A percentile compares a stretch with the other conserved stretches of the same genome.
These are phyloP conservation scores for Trichoderma sp. DNA, from an alignment of 2,329 filamentous ascomycete genomes.

Conservation along the genomic window DNA sequence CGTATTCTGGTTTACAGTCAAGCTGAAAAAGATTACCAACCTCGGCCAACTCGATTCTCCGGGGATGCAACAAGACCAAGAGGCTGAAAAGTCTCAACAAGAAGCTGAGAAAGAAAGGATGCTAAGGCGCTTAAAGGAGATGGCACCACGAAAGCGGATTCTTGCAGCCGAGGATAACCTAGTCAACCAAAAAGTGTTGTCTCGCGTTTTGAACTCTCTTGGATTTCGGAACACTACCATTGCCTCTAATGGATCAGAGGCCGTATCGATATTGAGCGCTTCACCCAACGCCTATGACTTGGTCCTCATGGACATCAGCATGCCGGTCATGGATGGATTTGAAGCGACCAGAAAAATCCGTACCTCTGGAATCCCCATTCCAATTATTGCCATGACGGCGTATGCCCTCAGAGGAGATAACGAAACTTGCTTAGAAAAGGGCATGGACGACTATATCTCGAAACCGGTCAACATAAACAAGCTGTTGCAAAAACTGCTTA, in stretches of 20 bases:
- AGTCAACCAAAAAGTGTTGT: slow-evolving; percentile 42
- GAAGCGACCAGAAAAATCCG: slow-evolving; percentile 41
- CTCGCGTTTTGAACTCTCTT: slow-evolving; percentile 36
- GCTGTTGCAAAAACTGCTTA: slow-evolving; percentile 28
- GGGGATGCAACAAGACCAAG: slow-evolving; percentile 22
- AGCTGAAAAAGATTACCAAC: slow-evolving; percentile 37
- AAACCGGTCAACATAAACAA: slow-evolving; percentile 48
- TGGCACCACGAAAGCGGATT: slow-evolving; percentile 40
- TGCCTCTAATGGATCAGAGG: slow-evolving; percentile 22
- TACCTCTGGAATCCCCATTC: slow-evolving; percentile 48
- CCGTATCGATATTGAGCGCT: slow-evolving; percentile 33
- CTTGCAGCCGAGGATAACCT: slow-evolving; percentile 42
- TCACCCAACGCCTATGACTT: slow-evolving; percentile 28
- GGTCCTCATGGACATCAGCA: slow-evolving; percentile 46
- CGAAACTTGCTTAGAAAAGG: slow-evolving; percentile 50
- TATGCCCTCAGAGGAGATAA: slow-evolving; percentile 55
- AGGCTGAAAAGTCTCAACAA: slow-evolving; percentile 19
- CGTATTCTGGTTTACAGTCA: slow-evolving; percentile 50
- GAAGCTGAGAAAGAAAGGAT: slow-evolving; percentile 27
- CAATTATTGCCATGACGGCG: slow-evolving; percentile 52
- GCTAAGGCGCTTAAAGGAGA: slow-evolving; percentile 31
- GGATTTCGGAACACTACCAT: slow-evolving; percentile 37
- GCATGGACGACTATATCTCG: slow-evolving; percentile 55
- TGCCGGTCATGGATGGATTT: slow-evolving; percentile 52
- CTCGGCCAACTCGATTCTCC: slow-evolving; percentile 29